Base-by-base conservation (phyloP, 179 eudicot genomes). In the Spinacia oleracea region DNA sequence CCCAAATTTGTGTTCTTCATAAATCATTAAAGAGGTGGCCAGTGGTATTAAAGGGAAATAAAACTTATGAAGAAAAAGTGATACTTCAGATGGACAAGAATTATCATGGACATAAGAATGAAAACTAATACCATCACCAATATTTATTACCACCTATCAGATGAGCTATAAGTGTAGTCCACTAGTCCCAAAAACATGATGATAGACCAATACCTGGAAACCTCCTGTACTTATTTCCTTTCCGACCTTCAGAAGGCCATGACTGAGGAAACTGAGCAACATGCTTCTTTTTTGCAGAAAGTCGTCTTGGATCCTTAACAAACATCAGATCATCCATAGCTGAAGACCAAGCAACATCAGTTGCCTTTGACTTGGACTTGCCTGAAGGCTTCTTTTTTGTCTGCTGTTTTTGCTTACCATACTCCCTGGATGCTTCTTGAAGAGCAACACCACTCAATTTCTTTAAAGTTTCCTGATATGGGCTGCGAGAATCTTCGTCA, bases 391-490 rank as follows among this genome's bases (percentile, higher is more conserved):
- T 96, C 86, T 85, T 91, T 76, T 82, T 82, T 58, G 83, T 76
- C 71, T 32, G 62, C 77, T 83, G 84, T 71, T 89, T 91, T 84
- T 83, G 84, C 87, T 74, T 60, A 42, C 96, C 97, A 81, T 91
- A 92, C 81, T 90, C 86, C 77, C 79, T 88, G 25, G 98, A 93
- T 75, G 96, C 97, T 65, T 92, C 93, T 81, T 91, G 91, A 79
- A 94, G 91, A 86, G 88, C 86, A 86, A 92, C 88, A 25, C 98
- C 94, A 78, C 96, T 80, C 76, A 96, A 75, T 85, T 90, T 92
- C 86, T 87, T 25, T 72, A 88, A 21, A 77, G 90, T 90, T 43
- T 83, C 88, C 55, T 83, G 82, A 82, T 81, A 85, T 42, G 71
- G 78, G 76, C 79, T 56, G 74, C 82, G 85, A 55, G 90, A 86